Evolutionary conservation across 306 rosid genomes (phyloP).

Genomic region (Prinsepia uniflora): DNA sequence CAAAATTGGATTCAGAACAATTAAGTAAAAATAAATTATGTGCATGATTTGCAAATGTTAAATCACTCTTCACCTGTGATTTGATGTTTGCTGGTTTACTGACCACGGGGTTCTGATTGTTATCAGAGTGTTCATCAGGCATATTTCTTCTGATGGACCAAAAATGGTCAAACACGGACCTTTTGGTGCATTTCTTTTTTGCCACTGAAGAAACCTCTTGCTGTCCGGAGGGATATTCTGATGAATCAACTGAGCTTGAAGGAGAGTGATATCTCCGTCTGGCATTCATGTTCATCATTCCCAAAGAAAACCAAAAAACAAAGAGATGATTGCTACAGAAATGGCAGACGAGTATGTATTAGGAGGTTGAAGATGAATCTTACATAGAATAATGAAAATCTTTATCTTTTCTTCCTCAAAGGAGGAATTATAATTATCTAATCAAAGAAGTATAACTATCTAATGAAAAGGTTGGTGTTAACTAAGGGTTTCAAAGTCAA

Average conservation of each 20-base stretch:
- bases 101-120: neutral
- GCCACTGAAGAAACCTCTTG: constrained; percentile 16
- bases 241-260: constrained; percentile 8
- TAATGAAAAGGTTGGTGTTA: too few relatives aligned
- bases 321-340: too few relatives aligned
- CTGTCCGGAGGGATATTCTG: neutral
- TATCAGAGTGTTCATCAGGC: neutral
- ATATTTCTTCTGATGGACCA: neutral
- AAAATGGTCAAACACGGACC: neutral
- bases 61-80: neutral
- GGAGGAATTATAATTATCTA: too few relatives aligned
- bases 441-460: too few relatives aligned
- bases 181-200: too few relatives aligned
- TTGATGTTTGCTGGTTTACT: neutral
- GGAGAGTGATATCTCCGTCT: constrained; percentile 8
- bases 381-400: too few relatives aligned
- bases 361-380: too few relatives aligned
- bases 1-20: neutral
- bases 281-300: neutral
- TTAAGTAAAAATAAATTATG: neutral
- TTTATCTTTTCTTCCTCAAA: too few relatives aligned
- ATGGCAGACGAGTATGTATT: too few relatives aligned
- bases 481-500: too few relatives aligned
- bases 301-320: neutral
- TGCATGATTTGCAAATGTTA: neutral